Conservation (phyloP, 805 yeast genomes). For the Pichia rugopelliculosa region DNA sequence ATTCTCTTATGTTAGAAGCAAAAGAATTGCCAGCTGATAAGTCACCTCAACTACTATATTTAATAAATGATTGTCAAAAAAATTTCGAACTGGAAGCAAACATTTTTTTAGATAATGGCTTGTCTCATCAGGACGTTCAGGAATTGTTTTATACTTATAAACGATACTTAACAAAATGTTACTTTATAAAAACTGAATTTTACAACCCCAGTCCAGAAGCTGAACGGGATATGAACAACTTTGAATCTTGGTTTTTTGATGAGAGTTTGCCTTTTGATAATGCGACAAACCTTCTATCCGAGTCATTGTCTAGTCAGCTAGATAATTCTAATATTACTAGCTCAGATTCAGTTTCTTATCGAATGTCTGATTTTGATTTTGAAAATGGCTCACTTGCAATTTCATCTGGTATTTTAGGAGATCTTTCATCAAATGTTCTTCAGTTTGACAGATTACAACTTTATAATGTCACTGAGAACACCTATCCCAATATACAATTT, state of each 20-base stretch:
- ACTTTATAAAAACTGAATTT: background rate
- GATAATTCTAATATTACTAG: background rate
- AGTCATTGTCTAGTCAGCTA: background rate
- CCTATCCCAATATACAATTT: background rate
- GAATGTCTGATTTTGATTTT: slow-evolving; percentile 2
- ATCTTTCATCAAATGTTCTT: background rate
- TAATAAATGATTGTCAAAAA: slow-evolving; percentile 5
- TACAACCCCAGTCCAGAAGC: background rate
- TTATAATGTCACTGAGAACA: slow-evolving; percentile 1
- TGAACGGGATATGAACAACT: background rate
- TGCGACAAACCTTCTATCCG: background rate
- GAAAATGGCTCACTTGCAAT: slow-evolving; percentile 1
- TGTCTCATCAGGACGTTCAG: slow-evolving; percentile 3
- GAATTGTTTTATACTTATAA: slow-evolving; percentile 6
- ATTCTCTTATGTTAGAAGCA: background rate
- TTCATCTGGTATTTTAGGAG: background rate
- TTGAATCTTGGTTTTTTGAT: background rate
- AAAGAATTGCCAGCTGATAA: background rate
- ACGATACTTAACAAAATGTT: background rate
- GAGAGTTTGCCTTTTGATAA: background rate
- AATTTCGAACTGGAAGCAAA: slow-evolving; percentile 6
- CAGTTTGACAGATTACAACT: background rate
- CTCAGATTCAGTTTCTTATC: slow-evolving; percentile 1
- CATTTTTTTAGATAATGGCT: slow-evolving; percentile 3
- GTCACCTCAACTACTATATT: background rate